A percentile compares a stretch with the other conserved stretches of the same genome.
phyloP scores from a whole-genome alignment of 2,329 filamentous ascomycete genomes.

The Sclerotinia sclerotiorum region DNA sequence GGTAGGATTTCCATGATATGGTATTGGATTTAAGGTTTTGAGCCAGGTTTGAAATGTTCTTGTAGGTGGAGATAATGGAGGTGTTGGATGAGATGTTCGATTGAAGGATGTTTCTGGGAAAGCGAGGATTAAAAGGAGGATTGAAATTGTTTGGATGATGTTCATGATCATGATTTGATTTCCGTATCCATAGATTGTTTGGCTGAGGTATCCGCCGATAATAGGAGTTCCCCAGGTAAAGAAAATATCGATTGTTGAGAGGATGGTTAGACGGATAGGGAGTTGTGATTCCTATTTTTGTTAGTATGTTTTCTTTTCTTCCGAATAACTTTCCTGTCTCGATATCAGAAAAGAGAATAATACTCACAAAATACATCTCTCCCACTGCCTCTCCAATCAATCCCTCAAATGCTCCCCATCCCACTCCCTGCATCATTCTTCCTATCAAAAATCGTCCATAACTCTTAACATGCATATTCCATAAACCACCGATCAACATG shows the following conservation, averaged over 20 bases:
- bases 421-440: slow-evolving; percentile 55
- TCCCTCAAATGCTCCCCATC: slow-evolving; percentile 59
- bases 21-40: slow-evolving; percentile 23
- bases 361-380: slow-evolving; percentile 57
- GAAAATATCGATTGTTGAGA: slow-evolving; percentile 26
- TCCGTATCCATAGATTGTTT: slow-evolving; percentile 44
- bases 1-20: slow-evolving; percentile 22
- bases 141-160: slow-evolving; percentile 48
- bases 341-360: no score
- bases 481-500: slow-evolving; percentile 51
- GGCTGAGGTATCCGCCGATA: slow-evolving; percentile 52
- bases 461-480: slow-evolving; percentile 49
- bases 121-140: slow-evolving; percentile 50
- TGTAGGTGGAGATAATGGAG: slow-evolving; percentile 21
- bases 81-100: slow-evolving; percentile 38
- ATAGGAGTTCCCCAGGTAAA: slow-evolving; percentile 56
- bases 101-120: slow-evolving; percentile 55
- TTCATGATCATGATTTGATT: slow-evolving; percentile 54
- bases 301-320: not conserved
- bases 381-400: slow-evolving; percentile 54
- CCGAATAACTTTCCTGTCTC: not conserved
- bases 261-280: slow-evolving; percentile 34
- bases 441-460: slow-evolving; percentile 52
- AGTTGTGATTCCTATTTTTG: slow-evolving; percentile 13
- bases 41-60: slow-evolving; percentile 11